Percentiles rank a stretch among this genome's conserved stretches.
These are phyloP conservation scores for Panicum miliaceum DNA, from an alignment of 176 grass and related monocot species.

Conservation along the genomic window DNA sequence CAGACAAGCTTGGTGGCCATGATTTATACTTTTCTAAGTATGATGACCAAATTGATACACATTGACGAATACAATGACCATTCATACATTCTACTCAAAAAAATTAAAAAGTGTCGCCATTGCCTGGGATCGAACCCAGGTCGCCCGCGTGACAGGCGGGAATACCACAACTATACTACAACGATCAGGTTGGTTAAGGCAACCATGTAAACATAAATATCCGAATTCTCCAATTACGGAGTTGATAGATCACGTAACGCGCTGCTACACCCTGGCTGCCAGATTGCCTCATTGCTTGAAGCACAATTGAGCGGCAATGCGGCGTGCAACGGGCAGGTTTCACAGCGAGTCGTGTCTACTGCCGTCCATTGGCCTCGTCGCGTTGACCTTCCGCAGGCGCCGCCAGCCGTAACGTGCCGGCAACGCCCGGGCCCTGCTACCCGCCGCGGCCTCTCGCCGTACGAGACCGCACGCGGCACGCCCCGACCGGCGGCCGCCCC, in stretches of 20 bases:
- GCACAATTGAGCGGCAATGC: neutral
- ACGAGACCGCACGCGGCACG: slow-evolving; percentile 24
- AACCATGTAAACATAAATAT: neutral
- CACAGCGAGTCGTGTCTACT: neutral
- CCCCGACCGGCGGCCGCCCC: neutral
- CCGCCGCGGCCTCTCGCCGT: neutral
- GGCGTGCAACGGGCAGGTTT: too few relatives aligned
- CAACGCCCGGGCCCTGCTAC: neutral
- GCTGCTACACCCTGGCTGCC: neutral
- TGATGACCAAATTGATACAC: too few relatives aligned
- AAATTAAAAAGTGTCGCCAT: slow-evolving; percentile 15
- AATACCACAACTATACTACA: slow-evolving; percentile 96
- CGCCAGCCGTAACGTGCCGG: slow-evolving; percentile 2
- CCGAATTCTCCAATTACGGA: neutral
- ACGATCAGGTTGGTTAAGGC: slow-evolving; percentile 21
- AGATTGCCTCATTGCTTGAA: neutral
- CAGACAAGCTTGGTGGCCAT: too few relatives aligned
- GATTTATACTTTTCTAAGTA: too few relatives aligned
- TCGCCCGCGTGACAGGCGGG: slow-evolving; percentile 87
- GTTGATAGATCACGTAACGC: too few relatives aligned
- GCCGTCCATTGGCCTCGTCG: neutral
- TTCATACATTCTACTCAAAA: too few relatives aligned
- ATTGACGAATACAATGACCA: too few relatives aligned
- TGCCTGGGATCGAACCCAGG: slow-evolving; percentile 96
- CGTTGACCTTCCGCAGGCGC: neutral